Evolutionary conservation across 768 basidiomycete genomes (phyloP), one percentile per base, ranked within the genome.

Genomic region (Psilocybe tampanensis): DNA sequence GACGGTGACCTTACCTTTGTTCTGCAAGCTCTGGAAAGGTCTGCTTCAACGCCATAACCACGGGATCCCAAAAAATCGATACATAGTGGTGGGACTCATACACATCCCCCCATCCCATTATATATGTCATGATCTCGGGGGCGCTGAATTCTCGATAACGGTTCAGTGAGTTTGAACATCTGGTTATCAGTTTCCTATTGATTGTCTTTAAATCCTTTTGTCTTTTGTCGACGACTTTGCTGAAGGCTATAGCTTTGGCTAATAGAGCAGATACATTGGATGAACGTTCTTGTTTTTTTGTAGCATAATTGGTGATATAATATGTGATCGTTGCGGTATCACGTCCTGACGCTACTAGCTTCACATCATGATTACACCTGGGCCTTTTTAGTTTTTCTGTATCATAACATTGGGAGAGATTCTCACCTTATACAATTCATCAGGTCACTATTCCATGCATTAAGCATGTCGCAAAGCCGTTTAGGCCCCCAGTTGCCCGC

Each of bases 101-200:
- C 0, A 57, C 44, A 47, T 79, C 78, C 0, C 72, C 73, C 76
- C 74, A 79, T 2, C 75, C 77, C 75, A 77, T 79, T 0, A 80
- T 44, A 44, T 78, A 75, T 9, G 64, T 66, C 0, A 78, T 66
- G 0, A 77, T 69, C 55, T 75, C 74, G 0, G 72, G 72, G 0
- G 66, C 75, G 15, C 72, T 70, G 9, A 78, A 66, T 53, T 81
- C 79, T 39, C 73, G 67, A 18, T 75, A 56, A 0, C 65, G 21
- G 18, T 66, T 73, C 1, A 81, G 41, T 0, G 67, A 54, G 42
- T 77, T 74, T 0, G 69, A 61, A 32, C 74, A 74, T 3, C 70
- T 63, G 26, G 70, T 65, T 0, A 80, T 56, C 3, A 78, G 65
- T 0, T 60, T 39, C 11, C 65, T 66, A 52, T 74, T 74, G 1